A percentile compares a stretch with the other conserved stretches of the same genome.
phyloP scores from a whole-genome alignment of 1,284 basidiomycete species.

The Cryptococcus sp. region DNA sequence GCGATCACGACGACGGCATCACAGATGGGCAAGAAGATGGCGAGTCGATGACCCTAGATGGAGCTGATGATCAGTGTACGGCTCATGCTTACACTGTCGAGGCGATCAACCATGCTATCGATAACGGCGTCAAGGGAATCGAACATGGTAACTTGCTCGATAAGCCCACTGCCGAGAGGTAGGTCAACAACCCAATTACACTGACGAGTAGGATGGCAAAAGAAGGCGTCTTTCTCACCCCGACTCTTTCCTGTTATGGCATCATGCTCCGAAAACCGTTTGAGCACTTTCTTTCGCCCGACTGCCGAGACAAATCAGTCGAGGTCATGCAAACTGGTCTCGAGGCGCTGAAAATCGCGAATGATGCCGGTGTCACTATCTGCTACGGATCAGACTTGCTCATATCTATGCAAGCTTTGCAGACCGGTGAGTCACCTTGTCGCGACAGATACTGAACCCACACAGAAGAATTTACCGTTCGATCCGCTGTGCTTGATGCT shows the following conservation, averaged over 20 bases:
- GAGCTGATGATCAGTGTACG: constrained; percentile 15
- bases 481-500: constrained; percentile 47
- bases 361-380: constrained; percentile 30
- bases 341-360: constrained; percentile 26
- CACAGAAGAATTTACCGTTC: constrained; percentile 47
- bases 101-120: constrained; percentile 33
- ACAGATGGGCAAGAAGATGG: constrained; percentile 49
- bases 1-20: constrained; percentile 52
- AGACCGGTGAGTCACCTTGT: constrained; percentile 24
- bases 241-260: constrained; percentile 52
- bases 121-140: constrained; percentile 47
- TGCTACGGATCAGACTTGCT: constrained; percentile 45
- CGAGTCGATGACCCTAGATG: constrained; percentile 10
- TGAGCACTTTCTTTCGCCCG: constrained; percentile 49
- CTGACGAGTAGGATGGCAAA: constrained; percentile 39
- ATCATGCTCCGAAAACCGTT: constrained; percentile 52
- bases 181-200: background rate
- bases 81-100: constrained; percentile 36
- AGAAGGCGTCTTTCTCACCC: constrained; percentile 50
- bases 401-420: constrained; percentile 21
- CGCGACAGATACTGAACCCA: background rate
- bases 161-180: constrained; percentile 32
- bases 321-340: constrained; percentile 47
- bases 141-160: constrained; percentile 52
- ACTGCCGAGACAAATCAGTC: constrained; percentile 49